These are phyloP conservation scores for Chaetomium globosum DNA, from an alignment of 2,329 filamentous ascomycete species.

Conservation along the genomic window DNA sequence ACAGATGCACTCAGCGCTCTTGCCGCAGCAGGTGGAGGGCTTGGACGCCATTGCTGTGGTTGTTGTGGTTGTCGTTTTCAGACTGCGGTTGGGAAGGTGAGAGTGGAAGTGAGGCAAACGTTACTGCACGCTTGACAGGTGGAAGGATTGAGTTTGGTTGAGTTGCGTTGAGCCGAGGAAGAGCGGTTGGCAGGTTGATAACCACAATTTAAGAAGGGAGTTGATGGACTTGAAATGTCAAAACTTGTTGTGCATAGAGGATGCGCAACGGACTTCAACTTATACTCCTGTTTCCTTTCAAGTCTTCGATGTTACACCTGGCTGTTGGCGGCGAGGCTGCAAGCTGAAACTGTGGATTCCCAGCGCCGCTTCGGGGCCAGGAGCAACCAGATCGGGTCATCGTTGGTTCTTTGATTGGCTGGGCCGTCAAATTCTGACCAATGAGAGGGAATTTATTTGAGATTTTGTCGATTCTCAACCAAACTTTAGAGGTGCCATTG, in stretches of 20 bases:
- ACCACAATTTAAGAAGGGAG: neutral
- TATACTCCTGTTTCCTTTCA: slow-evolving; percentile 15
- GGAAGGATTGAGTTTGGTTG: neutral
- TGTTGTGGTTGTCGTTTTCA: slow-evolving; percentile 17
- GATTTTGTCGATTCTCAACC: neutral
- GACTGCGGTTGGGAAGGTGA: slow-evolving; percentile 11
- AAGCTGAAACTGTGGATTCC: slow-evolving; percentile 30
- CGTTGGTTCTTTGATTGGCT: slow-evolving; percentile 22
- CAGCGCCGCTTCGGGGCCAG: slow-evolving; percentile 1
- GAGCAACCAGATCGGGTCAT: slow-evolving; percentile 31
- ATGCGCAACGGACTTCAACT: slow-evolving; percentile 18
- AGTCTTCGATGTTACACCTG: slow-evolving; percentile 10
- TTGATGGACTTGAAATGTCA: slow-evolving; percentile 5
- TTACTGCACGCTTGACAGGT: neutral
- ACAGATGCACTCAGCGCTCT: slow-evolving; percentile 58
- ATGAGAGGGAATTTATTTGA: slow-evolving; percentile 35
- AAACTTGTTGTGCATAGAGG: neutral
- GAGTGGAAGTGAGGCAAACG: slow-evolving; percentile 4
- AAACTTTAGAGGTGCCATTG: neutral
- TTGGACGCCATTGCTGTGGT: slow-evolving; percentile 41
- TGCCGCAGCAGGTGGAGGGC: slow-evolving; percentile 59
- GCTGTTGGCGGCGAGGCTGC: slow-evolving; percentile 33
- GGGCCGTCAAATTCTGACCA: slow-evolving; percentile 8
- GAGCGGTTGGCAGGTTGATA: too few species aligned
- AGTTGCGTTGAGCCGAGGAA: neutral